These are phyloP conservation scores for Coemansia sp. DNA, from an alignment of 192 early-diverging fungal species.

Conservation along the genomic window DNA sequence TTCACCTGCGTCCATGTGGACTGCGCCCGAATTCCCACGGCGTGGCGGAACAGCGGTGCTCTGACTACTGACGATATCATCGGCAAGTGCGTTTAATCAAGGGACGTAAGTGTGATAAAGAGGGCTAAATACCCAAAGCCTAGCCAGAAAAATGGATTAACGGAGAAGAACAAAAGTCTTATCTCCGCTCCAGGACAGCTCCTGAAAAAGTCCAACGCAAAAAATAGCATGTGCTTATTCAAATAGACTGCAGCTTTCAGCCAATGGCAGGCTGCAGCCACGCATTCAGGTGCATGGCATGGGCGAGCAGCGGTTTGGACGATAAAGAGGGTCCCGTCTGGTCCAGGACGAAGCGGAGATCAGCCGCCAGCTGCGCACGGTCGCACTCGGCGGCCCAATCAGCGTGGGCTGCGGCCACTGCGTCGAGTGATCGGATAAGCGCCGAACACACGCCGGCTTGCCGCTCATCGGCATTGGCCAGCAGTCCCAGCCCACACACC, in stretches of 20 bases:
- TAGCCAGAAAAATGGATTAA: no score
- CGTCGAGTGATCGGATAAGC: constrained; percentile 1
- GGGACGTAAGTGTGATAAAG: neutral
- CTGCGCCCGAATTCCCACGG: constrained; percentile 8
- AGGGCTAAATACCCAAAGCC: no score
- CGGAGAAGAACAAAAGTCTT: constrained; percentile 1
- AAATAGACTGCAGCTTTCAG: neutral
- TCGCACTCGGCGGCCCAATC: constrained; percentile 25
- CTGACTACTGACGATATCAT: constrained; percentile 24
- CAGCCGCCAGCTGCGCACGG: constrained; percentile 24
- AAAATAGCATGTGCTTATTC: neutral
- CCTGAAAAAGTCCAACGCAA: neutral
- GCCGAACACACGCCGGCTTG: constrained; percentile 9
- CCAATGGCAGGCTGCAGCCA: neutral
- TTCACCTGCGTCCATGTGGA: constrained; percentile 38
- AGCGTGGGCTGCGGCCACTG: neutral
- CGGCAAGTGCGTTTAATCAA: neutral
- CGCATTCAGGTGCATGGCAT: constrained; percentile 6
- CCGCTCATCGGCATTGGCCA: neutral
- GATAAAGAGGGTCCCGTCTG: neutral
- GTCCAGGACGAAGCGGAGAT: constrained; percentile 22
- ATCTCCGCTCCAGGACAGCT: no score
- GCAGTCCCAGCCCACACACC: constrained; percentile 27
- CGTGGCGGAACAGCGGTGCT: constrained; percentile 13
- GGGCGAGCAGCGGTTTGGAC: neutral